Percentiles rank a stretch among this genome's conserved stretches.
Evolutionary conservation across 2,329 filamentous ascomycete genomes (phyloP).

Genomic region (Nannizziopsis arthrosporioides): DNA sequence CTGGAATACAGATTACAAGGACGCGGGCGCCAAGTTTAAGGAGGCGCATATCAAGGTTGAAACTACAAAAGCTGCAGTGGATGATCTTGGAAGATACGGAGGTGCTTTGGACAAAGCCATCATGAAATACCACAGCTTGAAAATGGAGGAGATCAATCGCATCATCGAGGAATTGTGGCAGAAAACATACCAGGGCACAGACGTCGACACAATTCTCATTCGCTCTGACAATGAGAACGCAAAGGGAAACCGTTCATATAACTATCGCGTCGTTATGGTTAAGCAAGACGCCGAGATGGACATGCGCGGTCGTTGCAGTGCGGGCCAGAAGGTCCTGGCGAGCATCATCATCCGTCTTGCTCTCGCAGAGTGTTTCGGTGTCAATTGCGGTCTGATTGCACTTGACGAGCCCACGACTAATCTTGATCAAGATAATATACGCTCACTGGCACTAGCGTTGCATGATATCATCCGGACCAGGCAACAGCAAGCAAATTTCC

Average conservation of each 20-base stretch:
- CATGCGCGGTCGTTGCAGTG: conserved; percentile 95
- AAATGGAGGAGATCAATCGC: conserved; percentile 96
- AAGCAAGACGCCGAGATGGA: conserved; percentile 98
- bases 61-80: conserved; percentile 84
- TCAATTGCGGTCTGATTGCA: conserved; percentile 90
- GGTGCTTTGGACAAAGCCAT: conserved; percentile 86
- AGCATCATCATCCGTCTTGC: conserved; percentile 96
- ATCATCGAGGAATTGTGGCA: conserved; percentile 97
- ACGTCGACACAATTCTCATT: conserved; percentile 94
- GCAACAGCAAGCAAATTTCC: conserved; percentile 82
- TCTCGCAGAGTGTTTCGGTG: conserved; percentile 88
- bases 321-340: conserved; percentile 90
- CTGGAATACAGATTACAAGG: conserved; percentile 76
- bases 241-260: conserved; percentile 71
- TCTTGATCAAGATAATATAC: conserved; percentile 88
- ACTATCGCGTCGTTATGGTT: conserved; percentile 96
- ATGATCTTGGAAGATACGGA: conserved; percentile 73
- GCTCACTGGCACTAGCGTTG: conserved; percentile 70
- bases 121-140: conserved; percentile 89
- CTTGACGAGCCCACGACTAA: conserved; percentile 98
- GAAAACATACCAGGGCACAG: conserved; percentile 89
- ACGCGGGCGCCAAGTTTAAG: conserved; percentile 68
- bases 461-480: conserved; percentile 77
- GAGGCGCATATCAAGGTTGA: conserved; percentile 80
- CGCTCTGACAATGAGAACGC: conserved; percentile 74